Conservation (phyloP, 73 alveolate species). For the Loxodes magnus region DNA sequence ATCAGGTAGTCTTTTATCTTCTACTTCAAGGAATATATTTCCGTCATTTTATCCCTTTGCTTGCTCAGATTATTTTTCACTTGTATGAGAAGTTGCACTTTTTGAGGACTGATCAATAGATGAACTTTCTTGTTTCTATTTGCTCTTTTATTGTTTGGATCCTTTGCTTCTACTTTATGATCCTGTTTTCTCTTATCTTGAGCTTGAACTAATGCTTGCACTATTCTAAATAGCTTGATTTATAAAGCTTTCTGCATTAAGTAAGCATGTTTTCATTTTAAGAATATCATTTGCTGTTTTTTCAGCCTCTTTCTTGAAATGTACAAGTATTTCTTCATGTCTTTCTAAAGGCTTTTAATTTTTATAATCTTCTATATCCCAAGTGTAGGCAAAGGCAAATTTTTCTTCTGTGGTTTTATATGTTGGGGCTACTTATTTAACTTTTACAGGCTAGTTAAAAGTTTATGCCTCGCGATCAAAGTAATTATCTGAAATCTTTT, state of each 20-base stretch:
- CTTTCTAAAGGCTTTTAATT: constrained; percentile 24
- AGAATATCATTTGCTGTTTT: constrained; percentile 27
- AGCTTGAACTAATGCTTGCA: constrained; percentile 17
- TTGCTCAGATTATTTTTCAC: constrained; percentile 8
- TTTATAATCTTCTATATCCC: constrained; percentile 31
- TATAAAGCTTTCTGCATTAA: constrained; percentile 20
- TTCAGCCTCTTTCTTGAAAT: constrained; percentile 15
- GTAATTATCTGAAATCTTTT: constrained; percentile 37
- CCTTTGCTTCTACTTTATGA: too few species aligned
- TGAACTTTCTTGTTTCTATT: constrained; percentile 7
- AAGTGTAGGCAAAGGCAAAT: too few species aligned
- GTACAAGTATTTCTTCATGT: neutral
- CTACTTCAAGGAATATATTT: constrained; percentile 19
- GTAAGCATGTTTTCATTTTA: constrained; percentile 21
- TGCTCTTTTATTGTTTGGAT: constrained; percentile 1
- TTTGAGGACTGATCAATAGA: constrained; percentile 13
- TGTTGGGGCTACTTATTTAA: constrained; percentile 9
- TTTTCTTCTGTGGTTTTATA: too few species aligned
- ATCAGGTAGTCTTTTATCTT: constrained; percentile 25
- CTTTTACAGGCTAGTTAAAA: constrained; percentile 23
- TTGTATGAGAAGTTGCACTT: constrained; percentile 14
- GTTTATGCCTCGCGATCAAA: constrained; percentile 36
- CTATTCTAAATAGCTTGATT: constrained; percentile 20
- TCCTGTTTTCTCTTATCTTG: constrained; percentile 36
- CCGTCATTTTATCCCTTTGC: neutral